Conservation (phyloP, 192 early-diverging fungal species). For the Backusella liffmaniae region DNA sequence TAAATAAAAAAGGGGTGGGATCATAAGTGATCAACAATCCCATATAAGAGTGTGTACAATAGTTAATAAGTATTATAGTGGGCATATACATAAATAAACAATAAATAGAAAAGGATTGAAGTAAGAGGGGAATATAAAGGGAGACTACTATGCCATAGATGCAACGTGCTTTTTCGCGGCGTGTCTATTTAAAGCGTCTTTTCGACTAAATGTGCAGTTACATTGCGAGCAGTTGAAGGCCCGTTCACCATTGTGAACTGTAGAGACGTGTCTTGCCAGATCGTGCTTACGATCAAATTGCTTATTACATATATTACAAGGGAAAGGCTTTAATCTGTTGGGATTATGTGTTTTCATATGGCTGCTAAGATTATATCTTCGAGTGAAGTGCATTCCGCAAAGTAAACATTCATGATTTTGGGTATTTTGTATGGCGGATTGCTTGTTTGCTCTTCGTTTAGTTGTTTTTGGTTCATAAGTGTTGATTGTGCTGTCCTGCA, state of each 20-base stretch:
- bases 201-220: constrained; percentile 56
- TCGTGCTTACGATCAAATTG: constrained; percentile 82
- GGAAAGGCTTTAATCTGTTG: constrained; percentile 56
- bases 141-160: background rate
- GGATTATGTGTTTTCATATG: constrained; percentile 73
- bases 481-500: background rate
- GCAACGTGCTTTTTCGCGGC: background rate
- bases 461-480: background rate
- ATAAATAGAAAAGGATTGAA: background rate
- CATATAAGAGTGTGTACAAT: background rate
- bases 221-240: constrained; percentile 55
- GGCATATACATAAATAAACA: constrained; percentile 1
- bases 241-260: constrained; percentile 64
- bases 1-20: background rate
- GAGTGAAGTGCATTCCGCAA: constrained; percentile 73
- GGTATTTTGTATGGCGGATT: background rate
- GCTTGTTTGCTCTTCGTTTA: background rate
- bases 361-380: constrained; percentile 80
- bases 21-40: background rate
- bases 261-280: constrained; percentile 62
- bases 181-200: constrained; percentile 71
- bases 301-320: constrained; percentile 58
- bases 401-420: constrained; percentile 43
- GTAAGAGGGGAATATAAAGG: background rate
- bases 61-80: background rate